These are phyloP conservation scores for Clarireedia monteithiana DNA, from an alignment of 2,329 filamentous ascomycete species.

Conservation along the genomic window DNA sequence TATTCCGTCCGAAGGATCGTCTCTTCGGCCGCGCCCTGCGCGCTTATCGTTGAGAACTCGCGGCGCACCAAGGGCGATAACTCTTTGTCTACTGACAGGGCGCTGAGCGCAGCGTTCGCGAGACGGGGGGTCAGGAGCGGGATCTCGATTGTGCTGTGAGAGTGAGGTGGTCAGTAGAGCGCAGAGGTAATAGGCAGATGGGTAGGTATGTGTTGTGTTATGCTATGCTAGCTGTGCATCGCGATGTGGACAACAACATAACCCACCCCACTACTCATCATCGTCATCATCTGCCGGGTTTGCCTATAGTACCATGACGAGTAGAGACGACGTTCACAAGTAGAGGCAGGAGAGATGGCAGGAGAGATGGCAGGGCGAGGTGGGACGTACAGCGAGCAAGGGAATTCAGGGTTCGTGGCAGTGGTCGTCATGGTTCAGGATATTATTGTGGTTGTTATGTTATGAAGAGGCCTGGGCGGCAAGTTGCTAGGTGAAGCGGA, in stretches of 20 bases:
- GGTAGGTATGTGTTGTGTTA: slow-evolving; percentile 11
- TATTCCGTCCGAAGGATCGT: slow-evolving; percentile 40
- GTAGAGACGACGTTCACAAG: too few relatives aligned
- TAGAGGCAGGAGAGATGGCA: background rate
- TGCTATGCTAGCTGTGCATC: background rate
- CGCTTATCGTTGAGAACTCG: slow-evolving; percentile 50
- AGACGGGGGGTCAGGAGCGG: slow-evolving; percentile 78
- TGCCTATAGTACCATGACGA: too few relatives aligned
- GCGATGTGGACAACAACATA: too few relatives aligned
- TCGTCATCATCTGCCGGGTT: too few relatives aligned
- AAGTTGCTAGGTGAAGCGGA: background rate
- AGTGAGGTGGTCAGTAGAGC: background rate
- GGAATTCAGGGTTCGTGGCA: slow-evolving; percentile 42
- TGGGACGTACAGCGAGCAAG: slow-evolving; percentile 52
- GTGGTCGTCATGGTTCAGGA: background rate
- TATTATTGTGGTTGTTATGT: background rate
- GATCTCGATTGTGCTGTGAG: slow-evolving; percentile 24
- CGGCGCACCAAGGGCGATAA: slow-evolving; percentile 77
- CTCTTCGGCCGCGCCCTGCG: background rate
- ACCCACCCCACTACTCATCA: too few relatives aligned
- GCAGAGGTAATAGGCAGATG: background rate
- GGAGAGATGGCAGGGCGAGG: background rate
- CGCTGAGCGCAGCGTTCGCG: slow-evolving; percentile 64
- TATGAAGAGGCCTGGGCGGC: background rate
- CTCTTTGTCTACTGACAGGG: slow-evolving; percentile 80